Conservation (phyloP, 768 basidiomycete genomes). For the Naganishia antarctica region DNA sequence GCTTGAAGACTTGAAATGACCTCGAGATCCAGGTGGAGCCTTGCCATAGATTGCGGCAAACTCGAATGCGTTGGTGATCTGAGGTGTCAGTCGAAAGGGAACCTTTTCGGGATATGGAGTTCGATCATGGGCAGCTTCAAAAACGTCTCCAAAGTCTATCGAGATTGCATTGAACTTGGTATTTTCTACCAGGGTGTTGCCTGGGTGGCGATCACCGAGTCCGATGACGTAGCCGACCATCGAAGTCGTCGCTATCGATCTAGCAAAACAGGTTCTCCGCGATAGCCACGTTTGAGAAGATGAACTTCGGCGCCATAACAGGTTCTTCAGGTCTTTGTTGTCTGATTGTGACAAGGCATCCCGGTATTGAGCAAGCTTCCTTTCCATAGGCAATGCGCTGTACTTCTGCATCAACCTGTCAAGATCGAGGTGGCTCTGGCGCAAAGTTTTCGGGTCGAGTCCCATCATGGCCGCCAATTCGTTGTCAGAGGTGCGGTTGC, state of each 20-base stretch:
- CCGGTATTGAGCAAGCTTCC: constrained; percentile 40
- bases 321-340: constrained; percentile 41
- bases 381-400: constrained; percentile 37
- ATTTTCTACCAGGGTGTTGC: constrained; percentile 44
- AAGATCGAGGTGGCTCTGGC: constrained; percentile 18
- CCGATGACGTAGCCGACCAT: constrained; percentile 51
- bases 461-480: constrained; percentile 46
- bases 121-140: constrained; percentile 29
- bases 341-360: constrained; percentile 26
- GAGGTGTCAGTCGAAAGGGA: constrained; percentile 50
- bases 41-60: constrained; percentile 37
- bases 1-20: constrained; percentile 48
- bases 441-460: constrained; percentile 29
- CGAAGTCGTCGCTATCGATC: constrained; percentile 38
- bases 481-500: constrained; percentile 36
- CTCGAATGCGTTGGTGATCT: constrained; percentile 51
- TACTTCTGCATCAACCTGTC: constrained; percentile 37
- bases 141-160: constrained; percentile 50
- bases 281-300: constrained; percentile 46
- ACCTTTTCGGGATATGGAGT: constrained; percentile 47
- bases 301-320: constrained; percentile 46
- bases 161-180: constrained; percentile 44
- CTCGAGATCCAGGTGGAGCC: constrained; percentile 41
- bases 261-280: constrained; percentile 45
- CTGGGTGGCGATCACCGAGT: constrained; percentile 50